Evolutionary conservation across 768 basidiomycete species (phyloP).

Genomic region (Megacollybia marginata): DNA sequence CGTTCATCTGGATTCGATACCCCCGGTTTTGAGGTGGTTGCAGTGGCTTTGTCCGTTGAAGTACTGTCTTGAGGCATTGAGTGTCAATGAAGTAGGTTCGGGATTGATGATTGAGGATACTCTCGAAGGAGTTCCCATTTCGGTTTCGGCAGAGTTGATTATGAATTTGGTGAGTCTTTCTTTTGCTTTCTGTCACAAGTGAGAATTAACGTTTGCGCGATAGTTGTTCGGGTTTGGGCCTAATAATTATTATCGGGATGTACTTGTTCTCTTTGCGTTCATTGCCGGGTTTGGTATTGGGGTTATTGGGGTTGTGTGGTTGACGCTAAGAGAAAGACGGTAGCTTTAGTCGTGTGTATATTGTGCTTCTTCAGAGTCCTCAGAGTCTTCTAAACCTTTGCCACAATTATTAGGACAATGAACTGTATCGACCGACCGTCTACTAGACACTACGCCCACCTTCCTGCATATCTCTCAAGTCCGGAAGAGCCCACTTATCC

Average conservation of each 20-base stretch:
- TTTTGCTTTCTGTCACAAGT: background rate
- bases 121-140: slow-evolving; percentile 74
- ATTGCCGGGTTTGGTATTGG: slow-evolving; percentile 70
- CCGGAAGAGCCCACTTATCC: too few relatives aligned
- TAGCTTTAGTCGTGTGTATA: too few relatives aligned
- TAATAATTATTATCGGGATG: slow-evolving; percentile 83
- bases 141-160: slow-evolving; percentile 75
- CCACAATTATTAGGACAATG: too few relatives aligned
- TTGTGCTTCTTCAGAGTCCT: too few relatives aligned
- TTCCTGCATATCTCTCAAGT: too few relatives aligned
- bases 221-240: slow-evolving; percentile 82
- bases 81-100: slow-evolving; percentile 88
- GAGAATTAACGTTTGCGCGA: background rate
- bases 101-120: slow-evolving; percentile 80
- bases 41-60: slow-evolving; percentile 87
- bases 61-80: slow-evolving; percentile 75
- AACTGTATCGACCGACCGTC: too few relatives aligned
- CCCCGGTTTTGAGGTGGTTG: slow-evolving; percentile 88
- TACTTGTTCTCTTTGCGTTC: slow-evolving; percentile 80
- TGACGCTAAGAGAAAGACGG: slow-evolving; percentile 54
- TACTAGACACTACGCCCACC: too few relatives aligned
- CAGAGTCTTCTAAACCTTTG: too few relatives aligned
- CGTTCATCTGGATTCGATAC: slow-evolving; percentile 78
- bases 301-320: slow-evolving; percentile 74
- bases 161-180: slow-evolving; percentile 64